A percentile compares a stretch with the other conserved stretches of the same genome.
Conservation (phyloP, 257 asterid genomes). For the Solanum etuberosum region DNA sequence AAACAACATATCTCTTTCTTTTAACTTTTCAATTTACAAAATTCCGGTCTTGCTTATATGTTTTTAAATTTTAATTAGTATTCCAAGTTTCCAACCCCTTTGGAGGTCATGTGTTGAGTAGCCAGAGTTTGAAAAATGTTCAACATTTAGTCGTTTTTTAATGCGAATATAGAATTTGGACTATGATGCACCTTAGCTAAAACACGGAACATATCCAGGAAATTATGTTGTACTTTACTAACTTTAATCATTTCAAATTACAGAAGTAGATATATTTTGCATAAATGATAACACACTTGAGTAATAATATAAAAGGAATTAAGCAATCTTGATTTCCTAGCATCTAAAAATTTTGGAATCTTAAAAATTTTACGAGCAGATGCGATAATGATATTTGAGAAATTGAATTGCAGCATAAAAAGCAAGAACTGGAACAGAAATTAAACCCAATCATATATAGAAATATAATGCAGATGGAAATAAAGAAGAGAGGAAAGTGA, state of each 20-base stretch:
- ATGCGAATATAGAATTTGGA: background rate
- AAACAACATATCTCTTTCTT: constrained; percentile 14
- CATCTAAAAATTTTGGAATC: background rate
- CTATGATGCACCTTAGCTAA: background rate
- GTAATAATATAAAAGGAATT: background rate
- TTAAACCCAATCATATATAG: background rate
- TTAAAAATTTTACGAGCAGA: background rate
- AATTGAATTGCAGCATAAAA: background rate
- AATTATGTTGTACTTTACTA: background rate
- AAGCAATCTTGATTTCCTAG: background rate
- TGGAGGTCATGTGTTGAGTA: background rate
- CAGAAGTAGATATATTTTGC: background rate
- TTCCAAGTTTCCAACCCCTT: background rate
- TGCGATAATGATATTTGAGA: background rate
- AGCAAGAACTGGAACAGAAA: background rate
- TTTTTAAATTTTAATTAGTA: background rate
- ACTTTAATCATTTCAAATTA: background rate
- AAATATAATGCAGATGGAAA: background rate
- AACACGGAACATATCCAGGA: background rate
- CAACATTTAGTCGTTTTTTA: background rate
- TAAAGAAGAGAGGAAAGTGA: background rate
- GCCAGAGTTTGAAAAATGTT: background rate
- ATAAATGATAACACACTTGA: background rate
- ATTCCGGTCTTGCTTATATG: background rate
- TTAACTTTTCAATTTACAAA: background rate